Evolutionary conservation across 1,139 yeast species (phyloP).

Genomic region (Yamadazyma diospyri): DNA sequence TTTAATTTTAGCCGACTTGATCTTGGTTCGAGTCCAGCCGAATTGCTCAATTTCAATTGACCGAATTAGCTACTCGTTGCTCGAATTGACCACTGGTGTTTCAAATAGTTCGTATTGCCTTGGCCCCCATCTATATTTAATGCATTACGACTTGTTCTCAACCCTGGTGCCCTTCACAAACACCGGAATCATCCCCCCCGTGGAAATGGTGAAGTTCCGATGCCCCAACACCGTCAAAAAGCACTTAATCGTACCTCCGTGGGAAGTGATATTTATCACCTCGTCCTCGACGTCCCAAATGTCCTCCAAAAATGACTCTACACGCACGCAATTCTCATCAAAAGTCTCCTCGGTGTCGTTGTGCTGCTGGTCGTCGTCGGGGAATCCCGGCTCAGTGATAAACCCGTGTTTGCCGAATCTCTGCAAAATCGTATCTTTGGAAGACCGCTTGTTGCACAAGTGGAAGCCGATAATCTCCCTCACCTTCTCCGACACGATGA

Average conservation of each 20-base stretch:
- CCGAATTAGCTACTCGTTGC: no score
- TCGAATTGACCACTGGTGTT: no score
- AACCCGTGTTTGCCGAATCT: constrained; percentile 17
- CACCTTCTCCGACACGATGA: constrained; percentile 49
- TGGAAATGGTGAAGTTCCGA: constrained; percentile 52
- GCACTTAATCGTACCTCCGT: constrained; percentile 61
- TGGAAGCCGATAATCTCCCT: constrained; percentile 71
- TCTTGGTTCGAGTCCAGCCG: no score
- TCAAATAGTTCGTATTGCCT: no score
- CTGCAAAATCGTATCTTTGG: constrained; percentile 25
- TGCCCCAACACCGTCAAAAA: constrained; percentile 55
- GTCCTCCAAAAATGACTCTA: constrained; percentile 44
- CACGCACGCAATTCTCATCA: constrained; percentile 46
- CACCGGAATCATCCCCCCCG: constrained; percentile 70
- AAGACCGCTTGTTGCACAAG: constrained; percentile 61
- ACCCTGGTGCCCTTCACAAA: constrained; percentile 52
- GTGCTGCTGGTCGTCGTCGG: constrained; percentile 45
- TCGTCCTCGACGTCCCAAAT: constrained; percentile 18
- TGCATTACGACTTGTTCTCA: no score
- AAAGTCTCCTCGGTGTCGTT: constrained; percentile 25
- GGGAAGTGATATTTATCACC: constrained; percentile 53
- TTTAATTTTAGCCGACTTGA: no score
- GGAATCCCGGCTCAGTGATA: constrained; percentile 39
- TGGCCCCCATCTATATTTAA: no score
- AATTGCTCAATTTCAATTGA: no score